Percentiles rank a stretch among this genome's conserved stretches.
Conservation (phyloP, 2,329 filamentous ascomycete genomes). For the Emericellopsis cladophorae region DNA sequence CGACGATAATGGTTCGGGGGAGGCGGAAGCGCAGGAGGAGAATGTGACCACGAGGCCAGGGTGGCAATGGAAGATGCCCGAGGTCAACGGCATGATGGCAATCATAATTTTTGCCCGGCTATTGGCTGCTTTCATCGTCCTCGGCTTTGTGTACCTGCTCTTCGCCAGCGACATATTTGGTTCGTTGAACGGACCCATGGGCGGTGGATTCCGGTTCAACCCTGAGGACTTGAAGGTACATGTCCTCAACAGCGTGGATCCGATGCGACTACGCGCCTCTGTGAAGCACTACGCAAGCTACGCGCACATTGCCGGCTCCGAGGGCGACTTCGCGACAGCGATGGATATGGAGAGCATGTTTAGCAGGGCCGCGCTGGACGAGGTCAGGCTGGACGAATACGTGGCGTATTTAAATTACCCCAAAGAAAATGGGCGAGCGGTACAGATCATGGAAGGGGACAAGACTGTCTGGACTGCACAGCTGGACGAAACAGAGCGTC, state of each 20-base stretch:
- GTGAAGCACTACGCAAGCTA: constrained; percentile 69
- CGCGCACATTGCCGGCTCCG: constrained; percentile 86
- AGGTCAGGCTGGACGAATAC: constrained; percentile 65
- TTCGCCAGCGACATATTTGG: constrained; percentile 79
- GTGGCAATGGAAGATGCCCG: constrained; percentile 17
- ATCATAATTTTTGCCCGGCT: constrained; percentile 59
- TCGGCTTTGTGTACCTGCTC: constrained; percentile 69
- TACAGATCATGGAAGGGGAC: constrained; percentile 63
- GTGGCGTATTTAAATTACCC: constrained; percentile 92
- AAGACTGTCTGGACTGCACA: constrained; percentile 62
- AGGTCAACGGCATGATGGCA: constrained; percentile 26
- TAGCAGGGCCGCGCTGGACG: constrained; percentile 57
- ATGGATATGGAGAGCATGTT: constrained; percentile 77
- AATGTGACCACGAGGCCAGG: constrained; percentile 11
- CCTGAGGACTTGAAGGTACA: constrained; percentile 69
- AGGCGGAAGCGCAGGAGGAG: constrained; percentile 9
- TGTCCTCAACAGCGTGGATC: constrained; percentile 61
- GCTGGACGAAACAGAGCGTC: constrained; percentile 66
- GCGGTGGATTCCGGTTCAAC: constrained; percentile 60
- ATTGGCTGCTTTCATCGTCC: constrained; percentile 61
- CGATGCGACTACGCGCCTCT: constrained; percentile 56
- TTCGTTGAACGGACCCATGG: constrained; percentile 46
- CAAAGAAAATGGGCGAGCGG: constrained; percentile 58
- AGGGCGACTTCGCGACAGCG: constrained; percentile 79
- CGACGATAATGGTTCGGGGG: neutral